Base-by-base conservation (phyloP, 2,329 filamentous ascomycete species). In the Rhinocladiella similis region DNA sequence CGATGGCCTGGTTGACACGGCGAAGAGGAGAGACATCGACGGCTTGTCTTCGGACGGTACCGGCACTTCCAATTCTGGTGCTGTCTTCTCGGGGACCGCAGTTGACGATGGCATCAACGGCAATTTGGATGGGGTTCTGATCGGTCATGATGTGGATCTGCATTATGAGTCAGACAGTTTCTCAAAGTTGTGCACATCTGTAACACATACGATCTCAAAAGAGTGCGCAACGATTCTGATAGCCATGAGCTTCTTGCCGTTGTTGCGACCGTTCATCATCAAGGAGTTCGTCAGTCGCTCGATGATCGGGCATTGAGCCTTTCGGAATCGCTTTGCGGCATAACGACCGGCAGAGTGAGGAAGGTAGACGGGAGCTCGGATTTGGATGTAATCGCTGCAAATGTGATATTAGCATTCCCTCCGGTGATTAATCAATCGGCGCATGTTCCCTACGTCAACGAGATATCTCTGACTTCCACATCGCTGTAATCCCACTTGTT, bases 261-360 rank as follows among this genome's bases (percentile, higher is more conserved):
- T 99, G 90, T 99, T 99, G 83, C 94, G 94, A 81, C 94, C 94
- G 88, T 99, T 96, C 93, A 97, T 97, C 95, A 99, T 99, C 78
- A 99, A 88, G 61, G 94, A 97, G 90, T 99, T 99, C 86, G 94
- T 99, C 72, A 99, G 88, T 79, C 94, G 93, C 90, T 99, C 94
- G 77, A 99, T 97, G 88, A 99, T 97, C 74, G 94, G 94, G 90
- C 94, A 99, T 87, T 97, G 95, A 78, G 95, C 94, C 89, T 99
- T 99, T 85, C 94, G 90, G 91, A 99, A 99, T 77, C 95, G 89
- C 91, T 99, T 99, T 82, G 88, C 86, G 76, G 94, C 94, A 87
- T 96, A 99, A 77, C 92, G 91, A 77, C 94, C 94, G 75, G 95
- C 94, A 68, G 92, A 96, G 87, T 99, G 94, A 77, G 94, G 91